These are phyloP conservation scores for Morella rubra DNA, from an alignment of 306 rosid species.

Conservation along the genomic window DNA sequence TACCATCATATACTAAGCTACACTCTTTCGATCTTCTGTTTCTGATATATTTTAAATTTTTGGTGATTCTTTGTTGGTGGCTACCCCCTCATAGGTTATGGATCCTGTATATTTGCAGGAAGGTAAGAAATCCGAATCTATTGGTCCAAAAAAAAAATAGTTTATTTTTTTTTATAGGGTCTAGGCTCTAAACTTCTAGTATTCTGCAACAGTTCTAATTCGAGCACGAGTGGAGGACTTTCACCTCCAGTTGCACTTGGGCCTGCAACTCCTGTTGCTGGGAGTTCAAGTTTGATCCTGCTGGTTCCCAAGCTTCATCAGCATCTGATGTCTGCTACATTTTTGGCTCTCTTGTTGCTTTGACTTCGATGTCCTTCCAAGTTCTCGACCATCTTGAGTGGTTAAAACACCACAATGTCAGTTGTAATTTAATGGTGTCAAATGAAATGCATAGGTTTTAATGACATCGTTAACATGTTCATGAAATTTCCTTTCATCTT, in stretches of 20 bases:
- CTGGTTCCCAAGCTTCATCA: slow-evolving; percentile 45
- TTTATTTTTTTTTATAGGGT: background rate
- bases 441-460: background rate
- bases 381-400: slow-evolving; percentile 1
- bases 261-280: slow-evolving; percentile 47
- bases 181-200: slow-evolving; percentile 17
- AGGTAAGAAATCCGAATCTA: slow-evolving; percentile 53
- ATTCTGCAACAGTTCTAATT: slow-evolving; percentile 56
- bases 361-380: slow-evolving; percentile 33
- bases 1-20: background rate
- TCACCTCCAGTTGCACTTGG: slow-evolving; percentile 45
- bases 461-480: slow-evolving; percentile 24
- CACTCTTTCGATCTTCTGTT: background rate
- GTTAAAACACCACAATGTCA: slow-evolving; percentile 8
- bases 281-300: slow-evolving; percentile 38
- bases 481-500: slow-evolving; percentile 9
- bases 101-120: slow-evolving; percentile 74
- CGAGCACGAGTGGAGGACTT: slow-evolving; percentile 42
- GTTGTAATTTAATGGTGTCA: slow-evolving; percentile 2
- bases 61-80: slow-evolving; percentile 6
- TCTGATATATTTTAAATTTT: background rate
- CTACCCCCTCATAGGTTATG: slow-evolving; percentile 62
- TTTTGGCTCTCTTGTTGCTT: slow-evolving; percentile 33
- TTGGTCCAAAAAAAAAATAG: background rate
- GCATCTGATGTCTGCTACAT: slow-evolving; percentile 34